These are phyloP conservation scores for Byssoonygena ceratinophila DNA, from an alignment of 2,329 filamentous ascomycete genomes.

Conservation along the genomic window DNA sequence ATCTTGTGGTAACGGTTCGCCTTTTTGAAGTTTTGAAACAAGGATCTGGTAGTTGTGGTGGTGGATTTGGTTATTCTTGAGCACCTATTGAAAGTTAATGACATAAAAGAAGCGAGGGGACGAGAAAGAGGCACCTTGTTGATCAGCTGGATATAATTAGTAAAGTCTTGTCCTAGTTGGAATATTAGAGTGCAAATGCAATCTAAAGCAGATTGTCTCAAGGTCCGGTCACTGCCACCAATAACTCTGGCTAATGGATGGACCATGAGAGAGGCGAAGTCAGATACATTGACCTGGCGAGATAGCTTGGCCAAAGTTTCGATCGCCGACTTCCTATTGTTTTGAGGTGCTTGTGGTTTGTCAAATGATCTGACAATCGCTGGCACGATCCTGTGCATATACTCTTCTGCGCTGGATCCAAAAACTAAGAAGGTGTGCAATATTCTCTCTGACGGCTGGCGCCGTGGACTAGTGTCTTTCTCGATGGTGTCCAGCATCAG, in stretches of 20 bases:
- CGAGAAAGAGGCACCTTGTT: slow-evolving; percentile 54
- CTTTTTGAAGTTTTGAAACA: slow-evolving; percentile 84
- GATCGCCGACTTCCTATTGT: slow-evolving; percentile 76
- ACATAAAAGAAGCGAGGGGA: background rate
- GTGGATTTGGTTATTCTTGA: slow-evolving; percentile 68
- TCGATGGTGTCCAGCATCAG: slow-evolving; percentile 92
- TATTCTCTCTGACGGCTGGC: slow-evolving; percentile 78
- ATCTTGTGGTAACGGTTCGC: slow-evolving; percentile 89
- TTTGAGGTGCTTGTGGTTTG: slow-evolving; percentile 67
- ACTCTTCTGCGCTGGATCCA: slow-evolving; percentile 89
- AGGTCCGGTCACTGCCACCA: slow-evolving; percentile 56
- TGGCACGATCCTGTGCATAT: slow-evolving; percentile 97
- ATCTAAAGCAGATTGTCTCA: slow-evolving; percentile 77
- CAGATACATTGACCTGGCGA: slow-evolving; percentile 90
- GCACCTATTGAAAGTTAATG: slow-evolving; percentile 30
- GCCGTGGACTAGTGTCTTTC: slow-evolving; percentile 63
- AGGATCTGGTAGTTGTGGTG: slow-evolving; percentile 89
- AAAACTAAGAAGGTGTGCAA: slow-evolving; percentile 94
- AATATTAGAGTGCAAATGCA: slow-evolving; percentile 92
- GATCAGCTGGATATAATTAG: slow-evolving; percentile 86
- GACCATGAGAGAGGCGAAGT: slow-evolving; percentile 92
- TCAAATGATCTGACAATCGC: slow-evolving; percentile 93
- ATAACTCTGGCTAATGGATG: slow-evolving; percentile 82
- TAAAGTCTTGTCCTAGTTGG: slow-evolving; percentile 87
- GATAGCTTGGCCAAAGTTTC: slow-evolving; percentile 92